Evolutionary conservation across 2,329 filamentous ascomycete species (phyloP).

Genomic region (Phyllosticta citriasiana): DNA sequence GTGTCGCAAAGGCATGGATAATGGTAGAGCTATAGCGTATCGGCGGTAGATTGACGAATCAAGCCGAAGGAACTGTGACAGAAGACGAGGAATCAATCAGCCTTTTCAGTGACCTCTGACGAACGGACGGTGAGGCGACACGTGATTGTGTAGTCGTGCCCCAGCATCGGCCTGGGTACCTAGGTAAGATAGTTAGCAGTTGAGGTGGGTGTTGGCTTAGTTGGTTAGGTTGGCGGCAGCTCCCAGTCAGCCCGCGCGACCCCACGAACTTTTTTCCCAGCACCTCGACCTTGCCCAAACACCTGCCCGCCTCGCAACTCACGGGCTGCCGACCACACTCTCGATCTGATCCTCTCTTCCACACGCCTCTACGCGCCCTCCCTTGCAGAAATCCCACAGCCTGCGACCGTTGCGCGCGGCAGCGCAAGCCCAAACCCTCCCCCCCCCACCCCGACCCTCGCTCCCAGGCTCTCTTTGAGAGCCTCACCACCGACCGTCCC

Average conservation of each 20-base stretch:
- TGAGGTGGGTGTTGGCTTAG: background rate
- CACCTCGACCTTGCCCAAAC: background rate
- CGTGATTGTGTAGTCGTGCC: background rate
- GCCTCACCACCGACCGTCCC: conserved; percentile 1
- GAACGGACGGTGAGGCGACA: background rate
- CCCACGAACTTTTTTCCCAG: conserved; percentile 1
- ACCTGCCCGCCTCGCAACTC: background rate
- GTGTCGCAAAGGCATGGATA: background rate
- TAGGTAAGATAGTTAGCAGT: background rate
- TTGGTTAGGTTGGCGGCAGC: background rate
- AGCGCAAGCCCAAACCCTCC: conserved; percentile 4
- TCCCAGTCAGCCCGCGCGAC: background rate
- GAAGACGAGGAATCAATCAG: background rate
- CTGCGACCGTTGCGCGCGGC: conserved; percentile 3
- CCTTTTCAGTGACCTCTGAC: background rate
- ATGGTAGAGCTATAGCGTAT: background rate
- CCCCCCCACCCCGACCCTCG: background rate
- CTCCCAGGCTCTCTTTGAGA: background rate
- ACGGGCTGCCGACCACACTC: background rate
- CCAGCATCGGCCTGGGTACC: no score
- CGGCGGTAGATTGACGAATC: background rate
- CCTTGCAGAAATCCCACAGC: conserved; percentile 2
- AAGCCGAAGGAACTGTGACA: background rate
- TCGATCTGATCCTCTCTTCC: background rate
- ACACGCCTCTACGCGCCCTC: background rate